Evolutionary conservation across 2,329 filamentous ascomycete genomes (phyloP), one percentile per base, ranked within the genome.

Genomic region (Xylaria digitata): DNA sequence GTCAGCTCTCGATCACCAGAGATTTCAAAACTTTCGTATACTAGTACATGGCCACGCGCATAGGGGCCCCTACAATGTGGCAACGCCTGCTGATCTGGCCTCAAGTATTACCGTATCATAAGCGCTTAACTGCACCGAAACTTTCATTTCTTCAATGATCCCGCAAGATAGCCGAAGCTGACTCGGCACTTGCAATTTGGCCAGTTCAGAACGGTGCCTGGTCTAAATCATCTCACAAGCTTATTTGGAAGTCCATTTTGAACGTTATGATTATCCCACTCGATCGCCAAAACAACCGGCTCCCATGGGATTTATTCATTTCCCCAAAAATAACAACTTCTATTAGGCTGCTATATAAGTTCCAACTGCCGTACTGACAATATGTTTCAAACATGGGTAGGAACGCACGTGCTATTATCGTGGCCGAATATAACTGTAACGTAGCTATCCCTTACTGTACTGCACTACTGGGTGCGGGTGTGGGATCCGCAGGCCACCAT

Each of bases 301-400:
- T 58, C 55, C 43, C 55, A 26, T 23, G 45, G 55, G 55, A 58
- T 49, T 32, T 46, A 26, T 21, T 58, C 42, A 48, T 58, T 30
- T 58, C 30, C n/a, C 46, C 32, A 48, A 34, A 30, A 48, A 57
- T 19, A 45, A 40, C 11, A 37, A 13, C 9, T 37, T 5, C 11
- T n/a, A 21, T 21, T 32, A n/a, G 7, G 7, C 13, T 53, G 5
- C 32, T 40, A 21, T 37, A 26, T 34, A 23, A 26, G 9, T 6
- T 17, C 7, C 17, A 37, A 11, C 34, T 21, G 17, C 6, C 13
- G 26, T 23, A 5, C 13, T 15, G 6, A 21, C 9, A 40, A 40
- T 40, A 40, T 40, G 11, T 15, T 11, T 40, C 37, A 13, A 13
- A 15, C 37, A 40, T 15, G 13, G 13, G 11, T 40, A 40, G 37